phyloP scores from a whole-genome alignment of 768 basidiomycete genomes.

The Psilocybe azurescens region DNA sequence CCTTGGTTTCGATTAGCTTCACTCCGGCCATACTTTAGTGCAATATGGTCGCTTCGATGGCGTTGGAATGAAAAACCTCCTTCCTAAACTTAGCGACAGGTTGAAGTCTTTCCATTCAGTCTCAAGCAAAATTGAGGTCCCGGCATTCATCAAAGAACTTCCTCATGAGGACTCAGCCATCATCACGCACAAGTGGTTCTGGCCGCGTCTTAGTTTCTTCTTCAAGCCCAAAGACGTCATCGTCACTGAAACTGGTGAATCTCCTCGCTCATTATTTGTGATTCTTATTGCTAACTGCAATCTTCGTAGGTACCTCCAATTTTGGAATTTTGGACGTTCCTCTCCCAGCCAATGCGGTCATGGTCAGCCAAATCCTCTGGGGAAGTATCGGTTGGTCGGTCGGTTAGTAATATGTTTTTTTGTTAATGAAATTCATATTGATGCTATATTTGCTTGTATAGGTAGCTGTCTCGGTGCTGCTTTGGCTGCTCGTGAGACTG shows the following conservation, averaged over 20 bases:
- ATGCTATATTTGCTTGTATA: slow-evolving; percentile 19
- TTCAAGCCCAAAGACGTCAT: slow-evolving; percentile 78
- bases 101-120: slow-evolving; percentile 45
- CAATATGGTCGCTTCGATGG: slow-evolving; percentile 66
- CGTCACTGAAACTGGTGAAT: slow-evolving; percentile 82
- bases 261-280: neutral
- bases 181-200: slow-evolving; percentile 84
- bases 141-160: slow-evolving; percentile 44
- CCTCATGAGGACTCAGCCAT: slow-evolving; percentile 54
- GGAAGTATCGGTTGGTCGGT: slow-evolving; percentile 93
- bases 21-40: slow-evolving; percentile 74
- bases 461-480: slow-evolving; percentile 79
- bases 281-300: neutral
- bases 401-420: slow-evolving; percentile 44
- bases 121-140: slow-evolving; percentile 52
- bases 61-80: slow-evolving; percentile 79
- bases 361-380: slow-evolving; percentile 84
- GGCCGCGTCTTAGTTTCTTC: slow-evolving; percentile 79
- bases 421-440: too few relatives aligned
- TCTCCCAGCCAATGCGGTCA: slow-evolving; percentile 70
- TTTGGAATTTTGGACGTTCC: slow-evolving; percentile 88
- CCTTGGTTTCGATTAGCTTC: slow-evolving; percentile 51
- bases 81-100: slow-evolving; percentile 70
- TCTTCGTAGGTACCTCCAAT: slow-evolving; percentile 58
- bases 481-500: slow-evolving; percentile 72